Evolutionary conservation across 768 basidiomycete species (phyloP), one percentile per base, ranked within the genome.

Genomic region (Galerina sulciceps): DNA sequence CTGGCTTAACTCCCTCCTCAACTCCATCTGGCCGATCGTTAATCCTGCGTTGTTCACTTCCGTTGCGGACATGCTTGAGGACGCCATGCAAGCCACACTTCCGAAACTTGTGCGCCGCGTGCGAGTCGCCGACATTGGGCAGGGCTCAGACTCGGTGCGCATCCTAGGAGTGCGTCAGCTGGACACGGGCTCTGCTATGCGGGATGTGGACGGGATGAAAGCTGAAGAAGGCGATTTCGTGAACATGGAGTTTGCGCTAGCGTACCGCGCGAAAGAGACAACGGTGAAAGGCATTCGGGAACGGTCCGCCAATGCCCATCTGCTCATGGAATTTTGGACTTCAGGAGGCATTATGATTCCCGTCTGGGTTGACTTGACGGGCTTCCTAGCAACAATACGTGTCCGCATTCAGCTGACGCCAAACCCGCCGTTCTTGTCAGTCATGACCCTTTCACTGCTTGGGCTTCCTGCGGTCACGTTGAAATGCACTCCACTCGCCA

Each of bases 381-480:
- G 85, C 5, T 73, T 89, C n/a, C 75, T 85, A 17, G 84, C 85
- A 3, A 85, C 86, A 2, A 80, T 84, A 4, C 79, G 91, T 11
- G 73, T 88, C 23, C 80, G 90, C 13, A 75, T 91, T n/a, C 87
- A 91, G 71, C 81, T 92, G 64, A 90, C 88, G 43, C 84, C 89
- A 0, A 84, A 88, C 59, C 81, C 86, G 0, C 91, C 91, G 0
- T 93, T 86, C 61, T 57, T 79, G 8, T 74, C 75, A 5, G 34
- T 74, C 5, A 77, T 80, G 65, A 81, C 81, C 0, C 36, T 91
- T 59, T 86, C 90, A 0, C 74, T 93, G 14, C 83, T 91, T 62
- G 90, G 90, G 15, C 82, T 89, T 6, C 91, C 91, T 0, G 78
- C 80, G 37, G 81, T 89, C 41, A 82, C 82, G 18, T 75, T 89